Base-by-base conservation (phyloP, 164 flowering plant genomes). In the Akebia trifoliata region DNA sequence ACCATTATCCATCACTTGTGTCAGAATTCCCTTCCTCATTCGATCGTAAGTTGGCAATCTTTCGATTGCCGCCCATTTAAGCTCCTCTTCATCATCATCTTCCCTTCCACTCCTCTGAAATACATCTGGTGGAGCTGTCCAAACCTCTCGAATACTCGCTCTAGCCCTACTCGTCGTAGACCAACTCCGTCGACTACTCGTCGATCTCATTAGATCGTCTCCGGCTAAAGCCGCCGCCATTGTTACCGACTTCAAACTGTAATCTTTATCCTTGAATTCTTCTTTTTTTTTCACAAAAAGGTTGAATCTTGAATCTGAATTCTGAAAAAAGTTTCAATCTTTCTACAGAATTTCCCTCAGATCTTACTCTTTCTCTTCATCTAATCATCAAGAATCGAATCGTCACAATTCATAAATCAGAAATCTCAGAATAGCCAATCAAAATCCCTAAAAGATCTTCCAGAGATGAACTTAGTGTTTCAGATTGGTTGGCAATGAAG, bases 1-100 rank as follows among this genome's bases (percentile, higher is more conserved):
- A 2, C 84, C 87, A 43, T 74, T 50, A 7, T 74, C 80, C 59
- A 70, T 28, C 2, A 71, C 81, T 38, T 76, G 72, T 51, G 47
- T 72, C 50, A 82, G 40, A 20, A 82, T 61, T 26, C 81, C 78
- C 20, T 61, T 72, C 50, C 76, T 65, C 62, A 85, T 3, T 24
- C 87, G 65, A 26, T 78, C 81, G 50, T 72, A 82, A 2, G 93
- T 83, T 0, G 93, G 93, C 1, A 83, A 81, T 69, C 75, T 72
- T 69, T 83, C 93, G 6, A 86, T 75, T 8, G 93, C 89, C 4
- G 89, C 93, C 87, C 89, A 83, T 50, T 49, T 72, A 30, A 86
- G 75, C 63, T 80, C 81, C 38, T 83, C 83, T 57, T 86, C 94
- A 2, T 81, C 85, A 7, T 70, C 69, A 1, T 31, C 60, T 15